A percentile compares a stretch with the other conserved stretches of the same genome.
Evolutionary conservation across 1,139 yeast species (phyloP).

Genomic region (Yamadazyma blattariae): DNA sequence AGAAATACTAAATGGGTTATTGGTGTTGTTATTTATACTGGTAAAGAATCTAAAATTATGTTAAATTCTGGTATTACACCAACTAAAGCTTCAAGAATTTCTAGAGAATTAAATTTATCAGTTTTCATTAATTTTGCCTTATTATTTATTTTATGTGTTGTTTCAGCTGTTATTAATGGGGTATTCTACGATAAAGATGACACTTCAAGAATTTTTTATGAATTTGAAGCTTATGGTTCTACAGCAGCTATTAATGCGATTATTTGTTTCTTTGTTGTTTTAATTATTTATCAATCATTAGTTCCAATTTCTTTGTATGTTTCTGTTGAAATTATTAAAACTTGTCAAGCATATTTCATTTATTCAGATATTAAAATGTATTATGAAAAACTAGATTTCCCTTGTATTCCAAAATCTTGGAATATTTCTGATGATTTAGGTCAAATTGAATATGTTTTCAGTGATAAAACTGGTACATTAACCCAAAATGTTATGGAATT

Average conservation of each 20-base stretch:
- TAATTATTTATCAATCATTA: conserved; percentile 85
- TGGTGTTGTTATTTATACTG: conserved; percentile 88
- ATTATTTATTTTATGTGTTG: conserved; percentile 74
- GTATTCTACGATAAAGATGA: conserved; percentile 52
- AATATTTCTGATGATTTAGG: conserved; percentile 96
- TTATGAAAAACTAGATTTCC: conserved; percentile 80
- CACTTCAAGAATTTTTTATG: conserved; percentile 68
- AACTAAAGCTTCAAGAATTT: conserved; percentile 77
- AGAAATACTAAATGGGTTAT: conserved; percentile 93
- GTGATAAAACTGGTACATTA: conserved; percentile 95
- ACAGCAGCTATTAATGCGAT: conserved; percentile 78
- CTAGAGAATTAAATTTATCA: conserved; percentile 78
- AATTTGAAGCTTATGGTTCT: conserved; percentile 46
- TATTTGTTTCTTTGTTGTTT: conserved; percentile 82
- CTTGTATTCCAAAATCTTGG: conserved; percentile 97
- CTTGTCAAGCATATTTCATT: conserved; percentile 91
- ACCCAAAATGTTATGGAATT: conserved; percentile 98
- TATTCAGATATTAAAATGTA: conserved; percentile 87
- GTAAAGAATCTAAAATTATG: conserved; percentile 89
- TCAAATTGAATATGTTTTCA: conserved; percentile 91
- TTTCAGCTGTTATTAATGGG: conserved; percentile 83
- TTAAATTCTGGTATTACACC: conserved; percentile 92
- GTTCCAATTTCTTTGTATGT: conserved; percentile 95
- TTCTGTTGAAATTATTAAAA: conserved; percentile 91
- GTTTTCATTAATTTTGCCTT: conserved; percentile 76